These are phyloP conservation scores for Fusarium xyrophilum DNA, from an alignment of 2,329 filamentous ascomycete genomes.

Conservation along the genomic window DNA sequence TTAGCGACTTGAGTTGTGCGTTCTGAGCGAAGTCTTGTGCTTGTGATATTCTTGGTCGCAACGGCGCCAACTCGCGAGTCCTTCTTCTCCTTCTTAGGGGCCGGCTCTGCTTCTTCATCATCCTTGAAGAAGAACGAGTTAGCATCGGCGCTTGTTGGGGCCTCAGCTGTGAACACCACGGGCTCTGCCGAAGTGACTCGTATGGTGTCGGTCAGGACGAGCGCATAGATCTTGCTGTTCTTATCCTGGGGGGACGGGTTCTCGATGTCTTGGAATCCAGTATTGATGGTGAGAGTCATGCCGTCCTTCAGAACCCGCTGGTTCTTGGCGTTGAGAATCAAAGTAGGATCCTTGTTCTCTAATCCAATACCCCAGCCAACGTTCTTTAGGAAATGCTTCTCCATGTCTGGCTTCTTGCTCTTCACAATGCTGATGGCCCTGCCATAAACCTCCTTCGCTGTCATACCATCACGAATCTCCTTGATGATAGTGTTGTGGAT, in stretches of 20 bases:
- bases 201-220: slow-evolving; percentile 91
- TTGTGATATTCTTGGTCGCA: slow-evolving; percentile 93
- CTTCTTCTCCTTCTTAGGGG: slow-evolving; percentile 90
- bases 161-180: slow-evolving; percentile 92
- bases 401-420: slow-evolving; percentile 91
- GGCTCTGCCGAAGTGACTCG: slow-evolving; percentile 81
- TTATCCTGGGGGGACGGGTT: slow-evolving; percentile 89
- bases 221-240: slow-evolving; percentile 85
- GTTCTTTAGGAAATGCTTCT: slow-evolving; percentile 93
- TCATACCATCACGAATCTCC: slow-evolving; percentile 84
- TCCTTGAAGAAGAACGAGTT: slow-evolving; percentile 99
- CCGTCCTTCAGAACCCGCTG: slow-evolving; percentile 84
- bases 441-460: slow-evolving; percentile 88
- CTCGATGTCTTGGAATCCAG: slow-evolving; percentile 87
- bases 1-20: slow-evolving; percentile 80
- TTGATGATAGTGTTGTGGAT: slow-evolving; percentile 92
- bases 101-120: slow-evolving; percentile 83
- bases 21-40: slow-evolving; percentile 89
- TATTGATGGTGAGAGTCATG: slow-evolving; percentile 93
- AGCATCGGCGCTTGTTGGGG: slow-evolving; percentile 87
- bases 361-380: slow-evolving; percentile 93
- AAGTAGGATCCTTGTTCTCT: slow-evolving; percentile 83
- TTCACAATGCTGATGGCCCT: slow-evolving; percentile 84
- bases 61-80: slow-evolving; percentile 84
- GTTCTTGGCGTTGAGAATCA: slow-evolving; percentile 89